Evolutionary conservation across 139 green algal species (phyloP), one percentile per base, ranked within the genome.

Genomic region (Coelastrella sp.): DNA sequence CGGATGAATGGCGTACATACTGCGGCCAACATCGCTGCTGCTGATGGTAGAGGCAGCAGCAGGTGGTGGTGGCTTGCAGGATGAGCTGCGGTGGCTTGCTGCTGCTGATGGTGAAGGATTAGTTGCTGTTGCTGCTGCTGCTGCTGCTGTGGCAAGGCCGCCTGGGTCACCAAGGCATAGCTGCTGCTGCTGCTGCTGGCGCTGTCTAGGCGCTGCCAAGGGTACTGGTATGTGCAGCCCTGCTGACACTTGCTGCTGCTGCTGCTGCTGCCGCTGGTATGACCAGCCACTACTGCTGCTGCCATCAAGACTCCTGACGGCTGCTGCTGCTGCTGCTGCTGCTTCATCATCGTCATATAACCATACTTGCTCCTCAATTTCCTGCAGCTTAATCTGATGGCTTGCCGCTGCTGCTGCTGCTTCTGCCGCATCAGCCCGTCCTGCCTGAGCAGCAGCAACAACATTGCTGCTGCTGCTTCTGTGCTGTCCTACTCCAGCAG

Each of bases 1-100:
- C 35, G 96, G 95, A 75, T 96, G 94, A 12, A 98, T 93, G 14
- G 95, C 94, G 78, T 98, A 98, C 80, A 95, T 80, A 81, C 57
- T 58, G 76, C 68, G 61, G 20, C 20, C 76, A 19, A 56, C 20
- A 60, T 56, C 81, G 19, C 17, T 85, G 57, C 57, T 75, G 61
- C 35, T 87, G 78, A 3, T 84, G 25, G 10, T 66, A 17, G 63
- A 1, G 4, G 19, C 15, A 15, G 1, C 12, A 25, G 81, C 81
- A 74, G 81, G 49, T 85, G 79, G 49, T 85, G 79, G 35, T 22
- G 25, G 27, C 58, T 8, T 68, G 15, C 22, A 14, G n/a, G 7
- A 79, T 79, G 1, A 5, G 35, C 35, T 79, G 73, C 73, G 9
- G 22, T 8, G 4, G 12, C 63, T 22, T 82, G 14, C 74, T 82